Evolutionary conservation across 306 rosid genomes (phyloP).

Genomic region (Pyrus bretschneideri): DNA sequence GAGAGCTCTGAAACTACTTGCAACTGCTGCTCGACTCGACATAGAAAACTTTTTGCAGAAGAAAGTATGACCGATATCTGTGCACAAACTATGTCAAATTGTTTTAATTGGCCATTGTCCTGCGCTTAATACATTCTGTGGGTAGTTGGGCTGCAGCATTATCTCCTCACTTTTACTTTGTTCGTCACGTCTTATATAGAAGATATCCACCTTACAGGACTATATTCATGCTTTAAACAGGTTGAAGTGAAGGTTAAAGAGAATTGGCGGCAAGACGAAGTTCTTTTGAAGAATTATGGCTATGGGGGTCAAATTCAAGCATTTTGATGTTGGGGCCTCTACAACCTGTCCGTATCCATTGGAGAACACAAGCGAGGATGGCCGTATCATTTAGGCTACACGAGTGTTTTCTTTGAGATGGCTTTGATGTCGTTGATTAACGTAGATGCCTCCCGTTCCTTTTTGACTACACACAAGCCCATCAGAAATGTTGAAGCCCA

Average conservation of each 20-base stretch:
- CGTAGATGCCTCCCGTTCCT: background rate
- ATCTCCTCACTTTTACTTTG: background rate
- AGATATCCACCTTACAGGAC: background rate
- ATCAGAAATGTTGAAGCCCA: background rate
- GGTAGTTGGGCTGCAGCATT: background rate
- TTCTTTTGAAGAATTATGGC: constrained; percentile 70
- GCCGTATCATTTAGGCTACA: background rate
- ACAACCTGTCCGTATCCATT: background rate
- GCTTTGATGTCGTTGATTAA: background rate
- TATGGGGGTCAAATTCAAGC: constrained; percentile 78
- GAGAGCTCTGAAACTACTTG: constrained; percentile 85
- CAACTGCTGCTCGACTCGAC: constrained; percentile 90
- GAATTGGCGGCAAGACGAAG: constrained; percentile 92
- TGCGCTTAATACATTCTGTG: background rate
- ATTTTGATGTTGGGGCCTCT: constrained; percentile 18
- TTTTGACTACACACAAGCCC: background rate
- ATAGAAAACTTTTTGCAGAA: constrained; percentile 83
- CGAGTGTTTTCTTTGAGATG: background rate
- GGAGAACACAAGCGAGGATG: background rate
- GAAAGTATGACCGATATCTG: constrained; percentile 37
- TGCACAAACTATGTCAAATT: background rate
- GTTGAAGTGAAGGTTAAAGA: constrained; percentile 87
- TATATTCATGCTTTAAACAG: constrained; percentile 41
- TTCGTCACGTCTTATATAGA: background rate
- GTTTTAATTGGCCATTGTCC: background rate